Base-by-base conservation (phyloP, 192 early-diverging fungal species). In the Linderina pennispora region DNA sequence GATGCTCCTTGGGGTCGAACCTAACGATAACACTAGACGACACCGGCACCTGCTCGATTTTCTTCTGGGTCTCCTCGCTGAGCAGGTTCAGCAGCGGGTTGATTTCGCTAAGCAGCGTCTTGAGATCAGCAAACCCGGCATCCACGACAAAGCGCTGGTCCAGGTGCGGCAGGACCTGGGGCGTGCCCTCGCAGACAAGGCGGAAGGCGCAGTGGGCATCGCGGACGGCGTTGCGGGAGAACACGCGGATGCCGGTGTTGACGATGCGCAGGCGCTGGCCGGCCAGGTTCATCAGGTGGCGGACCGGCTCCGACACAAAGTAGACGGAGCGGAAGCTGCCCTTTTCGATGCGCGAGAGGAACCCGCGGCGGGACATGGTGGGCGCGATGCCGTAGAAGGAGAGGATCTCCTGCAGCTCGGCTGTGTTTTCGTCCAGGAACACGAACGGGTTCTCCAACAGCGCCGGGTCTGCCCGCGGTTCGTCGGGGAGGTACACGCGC, bases 241-340 rank as follows among this genome's bases (percentile, higher is more conserved):
- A 97, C 13, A 87, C 70, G 36, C 79, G 77, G 43, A 99, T 88
- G 20, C 97, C 97, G 0, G 93, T 91, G 69, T 99, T 96, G 34
- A 99, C 92, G 43, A 76, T 74, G 32, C 83, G 80, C 38, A 90
- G 63, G 22, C 81, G 78, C 54, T 53, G 63, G 9, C 58, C 63
- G 8, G 65, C 54, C 23, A 75, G 65, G 43, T 88, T 83, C 54
- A 97, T 59, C 19, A 97, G 60, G 19, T 51, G 49, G 54, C 89
- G 88, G 48, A 96, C 87, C 13, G 87, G 61, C n/a, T 78, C 62
- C 1, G 87, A 86, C 8, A 94, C 89, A 50, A 92, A 77, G 67
- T 99, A 97, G 4, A 98, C 62, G 7, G 80, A 84, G 23, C 80
- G 82, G 51, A 82, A 74, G 16, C 65, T 62, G 37, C 68, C 80